These are phyloP conservation scores for Eucalyptus microcorys DNA, from an alignment of 345 rosid genomes.

Conservation along the genomic window DNA sequence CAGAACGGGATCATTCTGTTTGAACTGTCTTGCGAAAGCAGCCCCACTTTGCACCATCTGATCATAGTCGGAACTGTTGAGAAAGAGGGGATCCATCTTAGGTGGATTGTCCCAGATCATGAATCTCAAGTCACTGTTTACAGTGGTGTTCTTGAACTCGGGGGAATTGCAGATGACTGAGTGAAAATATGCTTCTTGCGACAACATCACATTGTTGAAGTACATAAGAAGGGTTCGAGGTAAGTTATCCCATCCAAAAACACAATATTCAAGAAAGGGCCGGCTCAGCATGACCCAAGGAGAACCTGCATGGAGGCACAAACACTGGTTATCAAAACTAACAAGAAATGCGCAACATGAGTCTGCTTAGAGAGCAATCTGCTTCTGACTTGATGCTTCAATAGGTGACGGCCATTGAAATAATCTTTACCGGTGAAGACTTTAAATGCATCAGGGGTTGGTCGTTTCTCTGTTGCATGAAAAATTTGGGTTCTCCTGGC, in stretches of 20 bases:
- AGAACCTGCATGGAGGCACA: slow-evolving; percentile 48
- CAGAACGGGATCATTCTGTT: slow-evolving; percentile 55
- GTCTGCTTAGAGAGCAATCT: neutral
- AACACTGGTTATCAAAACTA: neutral
- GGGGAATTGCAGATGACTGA: slow-evolving; percentile 87
- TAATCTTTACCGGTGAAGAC: slow-evolving; percentile 70
- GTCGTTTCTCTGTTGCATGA: slow-evolving; percentile 71
- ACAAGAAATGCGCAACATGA: neutral
- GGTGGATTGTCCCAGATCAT: slow-evolving; percentile 99
- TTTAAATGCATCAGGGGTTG: slow-evolving; percentile 76
- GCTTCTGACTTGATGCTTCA: neutral
- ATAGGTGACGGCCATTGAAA: neutral
- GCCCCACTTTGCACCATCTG: slow-evolving; percentile 81
- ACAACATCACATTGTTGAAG: slow-evolving; percentile 67
- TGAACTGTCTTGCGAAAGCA: slow-evolving; percentile 79
- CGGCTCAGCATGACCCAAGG: slow-evolving; percentile 82
- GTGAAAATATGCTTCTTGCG: slow-evolving; percentile 93
- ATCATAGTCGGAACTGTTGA: slow-evolving; percentile 46
- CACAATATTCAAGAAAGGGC: slow-evolving; percentile 75
- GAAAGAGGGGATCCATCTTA: slow-evolving; percentile 84
- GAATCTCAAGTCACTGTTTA: slow-evolving; percentile 74
- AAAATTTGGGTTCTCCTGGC: slow-evolving; percentile 87
- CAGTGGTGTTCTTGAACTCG: slow-evolving; percentile 71
- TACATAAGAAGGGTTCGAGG: slow-evolving; percentile 91
- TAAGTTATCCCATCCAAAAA: slow-evolving; percentile 94